Evolutionary conservation across 495 filamentous ascomycete genomes (phyloP), one percentile per base, ranked within the genome.

Genomic region (Penicillium cosmopolitanum): DNA sequence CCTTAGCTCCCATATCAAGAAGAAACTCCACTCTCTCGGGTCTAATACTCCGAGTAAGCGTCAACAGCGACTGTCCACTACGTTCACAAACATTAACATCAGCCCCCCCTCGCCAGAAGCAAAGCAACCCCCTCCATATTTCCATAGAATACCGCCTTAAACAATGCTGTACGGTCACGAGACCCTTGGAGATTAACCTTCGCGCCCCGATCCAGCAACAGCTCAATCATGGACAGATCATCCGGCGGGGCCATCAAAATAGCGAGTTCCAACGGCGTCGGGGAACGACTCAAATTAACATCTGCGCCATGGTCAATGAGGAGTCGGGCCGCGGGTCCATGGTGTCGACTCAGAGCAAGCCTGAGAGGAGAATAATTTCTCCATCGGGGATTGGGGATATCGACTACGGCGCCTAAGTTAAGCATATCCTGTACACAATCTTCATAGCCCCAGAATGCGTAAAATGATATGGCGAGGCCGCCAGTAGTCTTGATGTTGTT

Each of bases 361-460:
- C 18, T 28, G 15, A 52, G 50, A 3, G 50, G 50, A 11, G 50
- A 31, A 36, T 36, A 16, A 52, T 52, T 25, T 19, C 50, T 34
- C 50, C 50, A 52, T 15, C 50, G 6, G 13, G 23, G 28, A 19
- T 52, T 52, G 23, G 4, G 28, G 50, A 52, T 52, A 25, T 52
- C 34, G 25, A 52, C n/a, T 35, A 9, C 10, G 2, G 50, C 50
- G 25, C 50, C 50, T 19, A 36, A 8, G 4, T 19, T 13, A 19
- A 52, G 31, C 50, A 52, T 52, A 5, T 52, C 25, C 5, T 19
- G 25, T 5, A 52, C 18, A n/a, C 12, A 13, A 2, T 15, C 12
- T 19, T 4, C 31, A 18, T 52, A 36, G 10, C 50, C 50, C 50
- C 50, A 52, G 18, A 35, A 52, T 33, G 50, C 25, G 13, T 52